A percentile compares a stretch with the other conserved stretches of the same genome.
Evolutionary conservation across 1,139 yeast genomes (phyloP).

Genomic region (Diutina siamensis): DNA sequence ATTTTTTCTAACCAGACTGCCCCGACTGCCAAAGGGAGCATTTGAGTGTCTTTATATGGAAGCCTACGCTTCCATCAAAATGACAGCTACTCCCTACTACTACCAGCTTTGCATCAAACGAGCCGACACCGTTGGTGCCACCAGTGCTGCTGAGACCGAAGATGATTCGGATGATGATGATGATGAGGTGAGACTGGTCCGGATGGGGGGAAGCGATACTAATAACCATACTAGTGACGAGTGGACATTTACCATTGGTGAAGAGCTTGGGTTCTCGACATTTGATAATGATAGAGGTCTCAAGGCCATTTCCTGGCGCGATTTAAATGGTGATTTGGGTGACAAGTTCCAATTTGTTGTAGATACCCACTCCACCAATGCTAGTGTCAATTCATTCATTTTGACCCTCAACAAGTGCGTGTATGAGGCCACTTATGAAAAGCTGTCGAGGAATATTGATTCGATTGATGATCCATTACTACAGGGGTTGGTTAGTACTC

Average conservation of each 20-base stretch:
- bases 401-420: slow-evolving; percentile 53
- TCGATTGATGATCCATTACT: slow-evolving; percentile 26
- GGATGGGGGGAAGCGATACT: neutral
- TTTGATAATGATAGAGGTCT: slow-evolving; percentile 11
- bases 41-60: slow-evolving; percentile 72
- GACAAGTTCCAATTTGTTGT: slow-evolving; percentile 77
- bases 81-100: slow-evolving; percentile 52
- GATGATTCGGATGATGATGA: slow-evolving; percentile 43
- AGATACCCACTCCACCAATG: slow-evolving; percentile 45
- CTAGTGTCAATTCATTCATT: slow-evolving; percentile 57
- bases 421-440: slow-evolving; percentile 64
- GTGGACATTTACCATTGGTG: slow-evolving; percentile 2
- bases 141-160: slow-evolving; percentile 42
- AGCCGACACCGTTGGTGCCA: slow-evolving; percentile 22
- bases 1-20: slow-evolving; percentile 60
- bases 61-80: slow-evolving; percentile 62
- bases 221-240: neutral
- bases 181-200: slow-evolving; percentile 15
- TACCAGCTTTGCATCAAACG: slow-evolving; percentile 66
- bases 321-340: slow-evolving; percentile 75
- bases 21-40: slow-evolving; percentile 76
- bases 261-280: neutral
- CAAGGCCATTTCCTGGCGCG: slow-evolving; percentile 66
- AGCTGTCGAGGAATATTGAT: slow-evolving; percentile 36
- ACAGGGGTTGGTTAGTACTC: slow-evolving; percentile 41